phyloP scores from a whole-genome alignment of 1,284 basidiomycete species.

The Cutaneotrichosporon spelunceum region DNA sequence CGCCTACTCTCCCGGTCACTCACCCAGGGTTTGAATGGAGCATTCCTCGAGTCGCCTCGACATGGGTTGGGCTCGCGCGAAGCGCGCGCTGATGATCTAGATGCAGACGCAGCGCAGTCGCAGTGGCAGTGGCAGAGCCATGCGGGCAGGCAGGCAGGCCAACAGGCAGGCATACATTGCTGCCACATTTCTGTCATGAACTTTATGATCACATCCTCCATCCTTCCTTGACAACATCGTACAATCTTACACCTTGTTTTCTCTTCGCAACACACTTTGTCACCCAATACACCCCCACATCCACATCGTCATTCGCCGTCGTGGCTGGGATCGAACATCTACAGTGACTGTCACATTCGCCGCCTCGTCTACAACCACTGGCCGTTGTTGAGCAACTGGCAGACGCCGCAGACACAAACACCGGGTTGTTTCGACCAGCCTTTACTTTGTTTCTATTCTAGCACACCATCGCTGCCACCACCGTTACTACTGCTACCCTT shows the following conservation, averaged over 20 bases:
- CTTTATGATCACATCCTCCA: background rate
- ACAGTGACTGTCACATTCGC: background rate
- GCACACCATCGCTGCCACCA: background rate
- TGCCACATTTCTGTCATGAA: background rate
- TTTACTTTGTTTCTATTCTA: background rate
- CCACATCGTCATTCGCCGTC: slow-evolving; percentile 4
- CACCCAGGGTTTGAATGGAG: background rate
- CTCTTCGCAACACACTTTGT: background rate
- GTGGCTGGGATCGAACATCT: background rate
- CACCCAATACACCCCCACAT: background rate
- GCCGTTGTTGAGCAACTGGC: slow-evolving; percentile 1
- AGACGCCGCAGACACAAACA: background rate
- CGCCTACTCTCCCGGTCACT: background rate
- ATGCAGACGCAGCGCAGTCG: no score
- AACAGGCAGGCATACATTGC: background rate
- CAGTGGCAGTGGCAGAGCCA: no score
- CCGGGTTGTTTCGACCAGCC: background rate
- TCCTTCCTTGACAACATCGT: slow-evolving; percentile 5
- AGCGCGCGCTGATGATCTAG: no score
- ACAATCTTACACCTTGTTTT: background rate
- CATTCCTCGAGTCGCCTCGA: background rate
- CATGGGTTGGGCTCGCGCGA: no score
- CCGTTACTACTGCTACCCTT: background rate
- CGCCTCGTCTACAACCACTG: background rate
- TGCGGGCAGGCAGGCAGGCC: no score